A percentile compares a stretch with the other conserved stretches of the same genome.
These are phyloP conservation scores for Coccomyxa sp. DNA, from an alignment of 139 green algal species.

Conservation along the genomic window DNA sequence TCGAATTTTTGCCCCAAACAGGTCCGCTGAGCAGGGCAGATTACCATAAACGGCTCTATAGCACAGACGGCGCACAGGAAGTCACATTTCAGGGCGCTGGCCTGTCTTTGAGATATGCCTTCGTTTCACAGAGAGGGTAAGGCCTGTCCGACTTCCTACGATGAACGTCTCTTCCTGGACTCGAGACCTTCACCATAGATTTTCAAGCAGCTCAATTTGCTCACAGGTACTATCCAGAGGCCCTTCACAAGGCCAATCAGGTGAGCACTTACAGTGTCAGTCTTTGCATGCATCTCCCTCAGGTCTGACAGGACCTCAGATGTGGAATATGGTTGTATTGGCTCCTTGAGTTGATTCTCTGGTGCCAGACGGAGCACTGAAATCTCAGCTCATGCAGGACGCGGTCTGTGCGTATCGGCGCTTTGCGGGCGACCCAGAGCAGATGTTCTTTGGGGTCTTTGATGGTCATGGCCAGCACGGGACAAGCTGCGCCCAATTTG, in stretches of 20 bases:
- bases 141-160: background rate
- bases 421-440: conserved; percentile 64
- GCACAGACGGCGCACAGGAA: conserved; percentile 39
- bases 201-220: conserved; percentile 20
- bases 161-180: background rate
- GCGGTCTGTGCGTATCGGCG: conserved; percentile 51
- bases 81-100: background rate
- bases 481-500: conserved; percentile 69
- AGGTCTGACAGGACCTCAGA: too few relatives aligned
- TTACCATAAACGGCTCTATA: conserved; percentile 52
- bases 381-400: too few relatives aligned
- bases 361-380: too few relatives aligned
- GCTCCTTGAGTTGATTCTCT: too few relatives aligned
- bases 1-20: conserved; percentile 18
- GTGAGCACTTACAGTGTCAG: too few relatives aligned
- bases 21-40: conserved; percentile 53
- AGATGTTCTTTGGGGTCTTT: conserved; percentile 64
- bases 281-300: too few relatives aligned
- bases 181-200: background rate
- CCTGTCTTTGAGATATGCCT: conserved; percentile 65
- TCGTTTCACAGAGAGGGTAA: conserved; percentile 35
- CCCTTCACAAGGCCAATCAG: conserved; percentile 86
- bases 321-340: too few relatives aligned
- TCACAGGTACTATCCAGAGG: conserved; percentile 88
- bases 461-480: conserved; percentile 83